These are phyloP conservation scores for Penicillium thymicola DNA, from an alignment of 2,329 filamentous ascomycete genomes.

Conservation along the genomic window DNA sequence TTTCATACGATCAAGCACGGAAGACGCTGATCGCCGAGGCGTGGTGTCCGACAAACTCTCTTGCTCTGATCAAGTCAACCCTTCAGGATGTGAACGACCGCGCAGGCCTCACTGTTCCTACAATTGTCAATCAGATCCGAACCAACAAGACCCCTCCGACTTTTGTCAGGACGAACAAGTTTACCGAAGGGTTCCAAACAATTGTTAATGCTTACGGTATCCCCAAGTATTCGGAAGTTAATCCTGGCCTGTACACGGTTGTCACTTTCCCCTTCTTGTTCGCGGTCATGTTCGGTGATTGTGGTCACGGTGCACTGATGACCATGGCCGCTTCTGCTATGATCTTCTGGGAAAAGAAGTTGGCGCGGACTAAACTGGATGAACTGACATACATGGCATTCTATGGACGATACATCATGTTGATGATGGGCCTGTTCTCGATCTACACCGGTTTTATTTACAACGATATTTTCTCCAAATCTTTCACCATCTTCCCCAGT, in stretches of 20 bases:
- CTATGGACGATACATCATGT: slow-evolving; percentile 96
- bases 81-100: slow-evolving; percentile 95
- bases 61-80: slow-evolving; percentile 85
- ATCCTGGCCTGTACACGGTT: slow-evolving; percentile 90
- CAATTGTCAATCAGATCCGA: slow-evolving; percentile 95
- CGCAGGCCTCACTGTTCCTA: slow-evolving; percentile 92
- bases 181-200: slow-evolving; percentile 96
- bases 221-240: slow-evolving; percentile 94
- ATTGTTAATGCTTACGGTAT: slow-evolving; percentile 99
- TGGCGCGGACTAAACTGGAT: slow-evolving; percentile 82
- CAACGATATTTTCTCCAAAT: slow-evolving; percentile 95
- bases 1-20: slow-evolving; percentile 92
- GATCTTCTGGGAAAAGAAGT: slow-evolving; percentile 93
- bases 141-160: slow-evolving; percentile 98
- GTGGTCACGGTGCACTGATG: slow-evolving; percentile 92
- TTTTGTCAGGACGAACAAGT: slow-evolving; percentile 97
- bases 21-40: slow-evolving; percentile 97
- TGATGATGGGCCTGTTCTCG: slow-evolving; percentile 97
- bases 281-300: slow-evolving; percentile 99
- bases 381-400: slow-evolving; percentile 98
- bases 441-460: slow-evolving; percentile 97
- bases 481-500: slow-evolving; percentile 81
- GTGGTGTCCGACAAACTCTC: slow-evolving; percentile 91
- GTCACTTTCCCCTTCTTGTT: slow-evolving; percentile 99
- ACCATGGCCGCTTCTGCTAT: slow-evolving; percentile 76